Base-by-base conservation (phyloP, 2,329 filamentous ascomycete species). In the Myriangium duriaei region DNA sequence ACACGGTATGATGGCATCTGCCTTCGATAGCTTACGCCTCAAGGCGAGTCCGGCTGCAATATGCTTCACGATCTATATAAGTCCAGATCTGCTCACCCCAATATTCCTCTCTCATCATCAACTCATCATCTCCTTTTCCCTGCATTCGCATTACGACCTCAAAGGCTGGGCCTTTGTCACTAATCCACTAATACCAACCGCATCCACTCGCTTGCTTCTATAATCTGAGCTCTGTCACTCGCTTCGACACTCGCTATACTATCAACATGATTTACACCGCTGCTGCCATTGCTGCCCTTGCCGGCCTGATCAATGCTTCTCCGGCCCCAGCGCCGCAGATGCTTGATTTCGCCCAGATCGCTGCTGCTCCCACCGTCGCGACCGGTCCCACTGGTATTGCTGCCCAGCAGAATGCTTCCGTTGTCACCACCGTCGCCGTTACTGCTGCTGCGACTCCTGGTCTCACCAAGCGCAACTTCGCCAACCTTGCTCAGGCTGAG, bases 281-380 rank as follows among this genome's bases (percentile, higher is more conserved):
- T 32, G 39, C 46, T 30, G 26, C 42, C 35, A 17, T 40, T 13
- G 30, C 45, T 34, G 42, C 42, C 21, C 18, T 47, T 16, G 46
- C 43, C 34, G 45, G 40, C 28, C 24, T 45, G 30, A 46, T 41
- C 26, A 43, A 39, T 24, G 45, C 44, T 16, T 36, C 39, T 18
- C 42, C 47, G 24, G 34, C 34, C 12, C 34, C 34, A 14, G 41
- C 38, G n/a, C 46, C 45, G 11, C 48, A 50, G 33, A 37, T 47
- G 34, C 45, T 49, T 29, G 46, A 50, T 37, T 41, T 44, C 17
- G 42, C 36, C 30, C 38, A 37, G 10, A 40, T 50, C 7, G 34
- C 42, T 12, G 42, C 43, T 15, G 47, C 45, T 18, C 37, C 41
- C 24, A 41, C 43, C 21, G 39, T 42, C n/a, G 40, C 34, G 11